Base-by-base conservation (phyloP, 2,329 filamentous ascomycete species). In the Claviceps capensis region DNA sequence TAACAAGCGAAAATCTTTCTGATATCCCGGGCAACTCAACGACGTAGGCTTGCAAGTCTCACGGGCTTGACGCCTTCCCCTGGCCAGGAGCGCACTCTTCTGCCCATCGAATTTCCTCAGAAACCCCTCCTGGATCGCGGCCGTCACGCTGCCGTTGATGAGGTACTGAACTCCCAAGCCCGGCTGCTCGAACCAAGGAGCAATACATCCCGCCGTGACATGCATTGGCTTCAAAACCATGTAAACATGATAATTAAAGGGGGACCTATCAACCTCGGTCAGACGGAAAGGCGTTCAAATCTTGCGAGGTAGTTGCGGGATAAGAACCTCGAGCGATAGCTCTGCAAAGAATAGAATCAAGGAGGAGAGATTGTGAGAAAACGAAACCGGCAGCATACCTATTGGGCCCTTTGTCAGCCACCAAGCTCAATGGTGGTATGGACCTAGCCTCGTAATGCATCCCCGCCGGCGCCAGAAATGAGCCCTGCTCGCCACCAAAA, bases 111-210 rank as follows among this genome's bases (percentile, higher is more conserved):
- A 30, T 3, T 19, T 19, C 4, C 16, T 2, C 41, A 50, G 9
- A 19, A 45, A 17, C 0, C 49, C 42, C 13, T 17, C 16, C 17
- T 22, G n/a, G 5, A 50, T 30, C 1, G 41, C 41, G 4, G 30
- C 14, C 5, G 41, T 16, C 17, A 50, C 49, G 11, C 19, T 51
- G 19, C 19, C 17, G 5, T 46, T 11, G 17, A 51, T 17, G 6
- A 46, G 6, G 14, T 45, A 51, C 34, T 51, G 49, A 26, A 46
- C 9, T 2, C 42, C 49, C n/a, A 38, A 17, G 2, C 49, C 49
- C 5, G 49, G 49, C 16, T 51, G 49, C 30, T 51, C 42, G 23
- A 51, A 51, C 49, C 49, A 51, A 1, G 49, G 49, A 2, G 49
- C 42, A 8, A 51, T 19, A 13, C 42, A 46, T 13, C 49, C 49